A percentile compares a stretch with the other conserved stretches of the same genome.
These are phyloP conservation scores for Candida maltosa DNA, from an alignment of 805 yeast species.

Conservation along the genomic window DNA sequence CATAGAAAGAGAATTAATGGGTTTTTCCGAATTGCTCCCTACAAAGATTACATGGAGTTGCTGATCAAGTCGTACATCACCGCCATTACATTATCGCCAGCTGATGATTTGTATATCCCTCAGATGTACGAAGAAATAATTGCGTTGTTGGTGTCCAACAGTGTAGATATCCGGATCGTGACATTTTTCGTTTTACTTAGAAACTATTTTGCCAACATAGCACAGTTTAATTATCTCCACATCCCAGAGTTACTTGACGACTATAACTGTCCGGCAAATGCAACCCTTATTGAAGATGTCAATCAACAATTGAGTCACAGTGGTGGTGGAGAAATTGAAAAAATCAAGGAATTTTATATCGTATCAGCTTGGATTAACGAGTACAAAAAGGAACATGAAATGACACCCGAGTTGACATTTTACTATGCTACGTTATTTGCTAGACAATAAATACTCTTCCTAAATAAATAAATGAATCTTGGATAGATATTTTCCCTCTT, in stretches of 20 bases:
- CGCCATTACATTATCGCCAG: neutral
- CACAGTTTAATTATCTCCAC: constrained; percentile 2
- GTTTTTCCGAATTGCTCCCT: neutral
- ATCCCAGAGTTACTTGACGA: neutral
- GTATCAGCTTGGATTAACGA: too few relatives aligned
- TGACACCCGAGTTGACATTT: too few relatives aligned
- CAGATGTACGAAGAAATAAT: constrained; percentile 6
- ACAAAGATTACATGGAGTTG: neutral
- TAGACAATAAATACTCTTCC: too few relatives aligned
- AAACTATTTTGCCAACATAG: constrained; percentile 1
- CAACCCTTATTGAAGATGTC: too few relatives aligned
- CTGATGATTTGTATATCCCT: constrained; percentile 4
- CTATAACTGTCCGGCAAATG: too few relatives aligned
- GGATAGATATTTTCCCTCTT: too few relatives aligned
- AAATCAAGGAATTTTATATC: too few relatives aligned
- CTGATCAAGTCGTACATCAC: neutral
- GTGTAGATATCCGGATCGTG: neutral
- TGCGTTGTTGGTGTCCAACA: neutral
- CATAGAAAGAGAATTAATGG: neutral
- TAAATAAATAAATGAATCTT: too few relatives aligned
- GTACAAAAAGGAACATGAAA: too few relatives aligned
- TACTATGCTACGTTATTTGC: too few relatives aligned
- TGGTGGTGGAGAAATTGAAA: too few relatives aligned
- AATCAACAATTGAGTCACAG: too few relatives aligned
- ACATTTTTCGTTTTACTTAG: constrained; percentile 4